Evolutionary conservation across 106 monocot species (phyloP), one percentile per base, ranked within the genome.

Genomic region (Acorus calamus): DNA sequence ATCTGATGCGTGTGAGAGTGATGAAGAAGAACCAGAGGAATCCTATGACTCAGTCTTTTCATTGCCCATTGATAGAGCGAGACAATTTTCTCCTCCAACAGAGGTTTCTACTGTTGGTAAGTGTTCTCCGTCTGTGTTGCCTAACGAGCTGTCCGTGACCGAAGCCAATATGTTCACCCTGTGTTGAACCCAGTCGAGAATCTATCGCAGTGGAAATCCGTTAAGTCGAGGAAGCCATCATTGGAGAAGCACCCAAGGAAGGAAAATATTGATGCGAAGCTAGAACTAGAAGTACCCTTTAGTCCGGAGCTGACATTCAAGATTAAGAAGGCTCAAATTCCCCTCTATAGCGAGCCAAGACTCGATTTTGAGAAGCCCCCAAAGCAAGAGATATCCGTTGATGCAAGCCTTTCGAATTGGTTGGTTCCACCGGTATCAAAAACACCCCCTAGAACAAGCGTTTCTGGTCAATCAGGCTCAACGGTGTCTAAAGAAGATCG

Each of bases 401-500:
- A 93, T 47, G 65, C 92, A 0, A 93, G 92, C 71, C 92, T 93
- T 63, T 93, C 92, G 3, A 85, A 61, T 44, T 93, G 92, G 92
- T 62, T 93, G 60, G 66, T 67, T 2, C 69, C 82, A 2, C 57
- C 81, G 0, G 77, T 28, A 28, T 28, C 28, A 28, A 73, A 4
- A 68, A 11, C 46, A 71, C 76, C 4, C 14, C 58, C 2, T 28
- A 28, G 28, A 1, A 28, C 57, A 4, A 78, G 61, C 47, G 57
- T 63, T 14, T 82, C 84, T 8, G n/a, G 51, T 28, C 47, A 62
- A 57, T 81, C 81, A 2, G 78, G 62, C 47, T 76, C 83, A 2
- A 58, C 79, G 1, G 3, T 79, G 8, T 81, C 71, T 61, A 63
- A 63, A 12, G 87, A 92, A 2, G 92, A 92, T 0, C 64, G 82